A percentile compares a stretch with the other conserved stretches of the same genome.
These are phyloP conservation scores for Arthrobotrys megalospora DNA, from an alignment of 2,329 filamentous ascomycete species.

Conservation along the genomic window DNA sequence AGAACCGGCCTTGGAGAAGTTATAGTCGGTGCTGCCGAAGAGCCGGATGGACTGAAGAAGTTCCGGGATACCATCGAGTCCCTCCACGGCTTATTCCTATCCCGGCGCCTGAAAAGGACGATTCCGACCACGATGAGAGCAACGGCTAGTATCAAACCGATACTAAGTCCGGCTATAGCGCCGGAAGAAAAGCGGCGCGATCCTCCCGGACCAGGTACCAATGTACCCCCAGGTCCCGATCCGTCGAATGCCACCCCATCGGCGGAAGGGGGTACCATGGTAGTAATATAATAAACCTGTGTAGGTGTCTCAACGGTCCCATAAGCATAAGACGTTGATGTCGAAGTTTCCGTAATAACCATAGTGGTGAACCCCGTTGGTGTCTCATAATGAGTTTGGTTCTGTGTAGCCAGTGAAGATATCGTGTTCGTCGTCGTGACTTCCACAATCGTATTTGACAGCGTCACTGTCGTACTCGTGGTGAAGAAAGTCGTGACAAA, in stretches of 20 bases:
- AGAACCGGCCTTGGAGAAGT: slow-evolving; percentile 25
- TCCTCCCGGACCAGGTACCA: background rate
- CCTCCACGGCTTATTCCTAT: background rate
- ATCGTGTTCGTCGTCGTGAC: slow-evolving; percentile 41
- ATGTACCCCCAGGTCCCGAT: background rate
- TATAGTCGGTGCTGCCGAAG: slow-evolving; percentile 13
- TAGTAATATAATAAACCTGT: slow-evolving; percentile 36
- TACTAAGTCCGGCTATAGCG: slow-evolving; percentile 36
- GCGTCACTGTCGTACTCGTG: slow-evolving; percentile 34
- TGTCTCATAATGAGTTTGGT: slow-evolving; percentile 57
- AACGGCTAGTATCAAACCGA: slow-evolving; percentile 26
- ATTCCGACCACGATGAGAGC: slow-evolving; percentile 7
- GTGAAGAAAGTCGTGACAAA: slow-evolving; percentile 53
- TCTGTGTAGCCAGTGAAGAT: slow-evolving; percentile 42
- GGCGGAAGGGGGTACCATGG: background rate
- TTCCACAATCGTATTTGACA: slow-evolving; percentile 29
- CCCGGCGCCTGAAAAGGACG: slow-evolving; percentile 2
- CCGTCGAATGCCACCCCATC: background rate
- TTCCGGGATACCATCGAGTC: background rate
- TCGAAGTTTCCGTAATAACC: slow-evolving; percentile 32
- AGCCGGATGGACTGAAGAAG: slow-evolving; percentile 3
- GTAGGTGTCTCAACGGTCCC: slow-evolving; percentile 45
- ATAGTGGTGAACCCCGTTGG: slow-evolving; percentile 45
- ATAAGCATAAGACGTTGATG: slow-evolving; percentile 48
- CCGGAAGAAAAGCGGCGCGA: slow-evolving; percentile 13